These are phyloP conservation scores for Gastrolobium villosum DNA, from an alignment of 306 rosid species.

Conservation along the genomic window DNA sequence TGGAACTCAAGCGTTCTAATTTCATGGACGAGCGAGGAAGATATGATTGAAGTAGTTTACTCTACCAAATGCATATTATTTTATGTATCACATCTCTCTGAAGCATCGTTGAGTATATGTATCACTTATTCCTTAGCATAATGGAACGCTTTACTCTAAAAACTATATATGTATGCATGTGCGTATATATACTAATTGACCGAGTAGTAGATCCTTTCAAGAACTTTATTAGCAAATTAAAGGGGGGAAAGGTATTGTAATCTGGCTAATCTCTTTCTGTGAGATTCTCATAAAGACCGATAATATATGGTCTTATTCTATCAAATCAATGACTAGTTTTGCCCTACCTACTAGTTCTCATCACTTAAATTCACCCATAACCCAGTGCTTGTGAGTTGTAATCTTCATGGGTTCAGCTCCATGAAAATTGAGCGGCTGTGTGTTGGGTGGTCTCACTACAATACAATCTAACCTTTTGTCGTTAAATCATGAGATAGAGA, in stretches of 20 bases:
- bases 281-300: constrained; percentile 48
- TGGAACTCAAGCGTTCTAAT: constrained; percentile 38
- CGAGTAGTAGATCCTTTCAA: too few relatives aligned
- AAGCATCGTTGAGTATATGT: constrained; percentile 9
- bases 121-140: background rate
- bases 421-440: constrained; percentile 49
- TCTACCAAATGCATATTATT: constrained; percentile 31
- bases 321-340: constrained; percentile 31
- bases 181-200: too few relatives aligned
- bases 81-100: constrained; percentile 42
- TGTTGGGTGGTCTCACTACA: constrained; percentile 62
- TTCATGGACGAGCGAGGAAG: background rate
- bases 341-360: constrained; percentile 37
- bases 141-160: too few relatives aligned
- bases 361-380: constrained; percentile 24
- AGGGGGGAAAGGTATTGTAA: background rate
- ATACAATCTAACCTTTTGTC: constrained; percentile 53
- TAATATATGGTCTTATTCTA: constrained; percentile 26
- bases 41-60: constrained; percentile 27
- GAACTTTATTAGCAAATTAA: too few relatives aligned
- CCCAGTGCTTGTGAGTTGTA: constrained; percentile 40
- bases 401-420: constrained; percentile 48
- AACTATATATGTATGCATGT: too few relatives aligned
- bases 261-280: constrained; percentile 32
- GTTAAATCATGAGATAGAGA: constrained; percentile 51